A percentile compares a stretch with the other conserved stretches of the same genome.
These are phyloP conservation scores for Gloeopeniophorella convolvens DNA, from an alignment of 768 basidiomycete species.

Conservation along the genomic window DNA sequence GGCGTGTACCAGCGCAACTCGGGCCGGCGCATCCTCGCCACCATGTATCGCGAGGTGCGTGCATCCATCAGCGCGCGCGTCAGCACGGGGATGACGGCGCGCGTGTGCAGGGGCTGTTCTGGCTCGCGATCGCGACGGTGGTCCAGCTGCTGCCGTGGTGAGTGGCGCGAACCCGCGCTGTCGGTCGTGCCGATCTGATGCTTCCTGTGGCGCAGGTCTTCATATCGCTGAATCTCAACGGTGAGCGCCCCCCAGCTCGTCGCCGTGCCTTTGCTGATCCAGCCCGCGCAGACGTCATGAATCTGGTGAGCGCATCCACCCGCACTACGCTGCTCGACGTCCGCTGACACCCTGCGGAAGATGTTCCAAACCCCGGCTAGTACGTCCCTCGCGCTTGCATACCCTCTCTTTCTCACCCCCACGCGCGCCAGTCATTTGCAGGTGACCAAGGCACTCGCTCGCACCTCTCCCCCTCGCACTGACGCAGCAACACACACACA, in stretches of 20 bases:
- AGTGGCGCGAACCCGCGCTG: neutral
- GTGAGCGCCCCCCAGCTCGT: neutral
- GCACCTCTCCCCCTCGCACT: no score
- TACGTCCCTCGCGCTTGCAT: neutral
- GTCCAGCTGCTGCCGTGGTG: constrained; percentile 9
- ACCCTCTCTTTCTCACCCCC: neutral
- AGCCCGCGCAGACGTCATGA: constrained; percentile 6
- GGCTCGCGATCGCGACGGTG: constrained; percentile 7
- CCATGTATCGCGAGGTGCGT: constrained; percentile 8
- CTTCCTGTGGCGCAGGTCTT: constrained; percentile 2
- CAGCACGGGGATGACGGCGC: neutral
- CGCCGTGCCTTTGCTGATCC: neutral
- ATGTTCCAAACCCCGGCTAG: constrained; percentile 13
- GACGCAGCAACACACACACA: no score
- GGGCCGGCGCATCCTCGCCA: neutral
- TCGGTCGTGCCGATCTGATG: neutral
- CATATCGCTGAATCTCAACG: constrained; percentile 7
- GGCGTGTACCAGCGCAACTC: constrained; percentile 4
- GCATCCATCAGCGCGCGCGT: neutral
- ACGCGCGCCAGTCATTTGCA: constrained; percentile 7
- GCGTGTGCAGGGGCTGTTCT: constrained; percentile 8
- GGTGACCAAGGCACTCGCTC: no score
- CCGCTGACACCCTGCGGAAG: neutral
- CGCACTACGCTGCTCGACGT: neutral
- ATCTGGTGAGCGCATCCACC: constrained; percentile 1